Evolutionary conservation across 2,329 filamentous ascomycete species (phyloP).

Genomic region (Alternaria longipes): DNA sequence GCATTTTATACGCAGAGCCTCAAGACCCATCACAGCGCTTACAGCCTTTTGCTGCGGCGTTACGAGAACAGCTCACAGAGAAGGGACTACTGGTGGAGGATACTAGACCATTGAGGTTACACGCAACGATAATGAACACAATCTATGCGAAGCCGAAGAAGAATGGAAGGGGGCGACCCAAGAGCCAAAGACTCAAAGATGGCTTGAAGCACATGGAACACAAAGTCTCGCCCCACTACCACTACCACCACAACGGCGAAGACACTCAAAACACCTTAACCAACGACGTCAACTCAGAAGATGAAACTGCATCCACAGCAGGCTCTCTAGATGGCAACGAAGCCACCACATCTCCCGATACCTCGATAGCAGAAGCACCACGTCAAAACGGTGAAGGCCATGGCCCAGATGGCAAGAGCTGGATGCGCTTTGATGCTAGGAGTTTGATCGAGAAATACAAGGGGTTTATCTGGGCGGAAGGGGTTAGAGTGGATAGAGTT

Average conservation of each 20-base stretch:
- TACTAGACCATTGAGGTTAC: constrained; percentile 73
- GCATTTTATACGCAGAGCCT: constrained; percentile 73
- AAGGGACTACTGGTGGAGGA: constrained; percentile 67
- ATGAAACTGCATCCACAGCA: constrained; percentile 15
- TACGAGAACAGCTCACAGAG: constrained; percentile 65
- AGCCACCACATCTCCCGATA: neutral
- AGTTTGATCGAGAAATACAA: constrained; percentile 63
- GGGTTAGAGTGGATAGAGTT: constrained; percentile 73
- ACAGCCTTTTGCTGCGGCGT: constrained; percentile 64
- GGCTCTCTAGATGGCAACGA: constrained; percentile 11
- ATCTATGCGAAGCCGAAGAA: constrained; percentile 70
- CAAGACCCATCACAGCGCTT: constrained; percentile 63
- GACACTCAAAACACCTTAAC: neutral
- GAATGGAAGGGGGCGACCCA: constrained; percentile 39
- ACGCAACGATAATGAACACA: constrained; percentile 88
- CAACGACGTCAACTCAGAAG: neutral
- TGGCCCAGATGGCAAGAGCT: constrained; percentile 34
- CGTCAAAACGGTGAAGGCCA: constrained; percentile 12
- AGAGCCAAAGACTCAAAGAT: constrained; percentile 10
- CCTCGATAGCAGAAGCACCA: neutral
- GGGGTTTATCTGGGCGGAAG: constrained; percentile 74
- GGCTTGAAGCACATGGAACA: constrained; percentile 5
- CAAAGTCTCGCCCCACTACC: neutral
- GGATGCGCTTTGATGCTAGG: constrained; percentile 55
- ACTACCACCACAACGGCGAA: neutral